These are phyloP conservation scores for Aphanocladium album DNA, from an alignment of 2,329 filamentous ascomycete species.

Conservation along the genomic window DNA sequence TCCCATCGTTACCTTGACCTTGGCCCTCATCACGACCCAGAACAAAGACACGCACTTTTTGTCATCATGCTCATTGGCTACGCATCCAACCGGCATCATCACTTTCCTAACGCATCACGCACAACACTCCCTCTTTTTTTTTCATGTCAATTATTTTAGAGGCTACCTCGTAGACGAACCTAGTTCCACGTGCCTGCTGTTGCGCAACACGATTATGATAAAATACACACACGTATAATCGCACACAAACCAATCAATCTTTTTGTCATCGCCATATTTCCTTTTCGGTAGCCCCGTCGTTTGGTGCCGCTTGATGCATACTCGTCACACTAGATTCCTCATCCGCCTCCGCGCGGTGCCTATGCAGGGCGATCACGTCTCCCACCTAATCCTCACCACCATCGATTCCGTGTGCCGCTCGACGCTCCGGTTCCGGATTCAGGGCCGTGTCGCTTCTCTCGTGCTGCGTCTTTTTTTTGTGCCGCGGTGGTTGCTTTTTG, in stretches of 20 bases:
- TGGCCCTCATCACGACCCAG: background rate
- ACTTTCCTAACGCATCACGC: background rate
- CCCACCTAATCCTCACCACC: background rate
- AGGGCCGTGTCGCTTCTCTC: background rate
- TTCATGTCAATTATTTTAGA: background rate
- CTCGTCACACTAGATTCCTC: conserved; percentile 1
- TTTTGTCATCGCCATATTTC: background rate
- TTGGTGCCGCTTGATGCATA: background rate
- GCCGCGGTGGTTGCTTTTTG: background rate
- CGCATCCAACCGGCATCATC: background rate
- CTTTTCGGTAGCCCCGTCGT: background rate
- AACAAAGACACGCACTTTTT: background rate
- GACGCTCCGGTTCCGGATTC: background rate
- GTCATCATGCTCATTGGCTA: background rate
- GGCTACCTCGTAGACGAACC: background rate
- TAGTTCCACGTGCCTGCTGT: background rate
- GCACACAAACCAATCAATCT: conserved; percentile 6
- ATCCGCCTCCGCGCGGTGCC: background rate
- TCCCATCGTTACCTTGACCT: background rate
- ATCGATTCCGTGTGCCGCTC: background rate
- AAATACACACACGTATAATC: conserved; percentile 5
- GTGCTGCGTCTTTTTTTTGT: background rate
- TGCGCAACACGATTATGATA: background rate
- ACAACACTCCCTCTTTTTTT: background rate
- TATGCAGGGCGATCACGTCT: background rate